Evolutionary conservation across 805 yeast species (phyloP).

Genomic region (Torulaspora delbrueckii): DNA sequence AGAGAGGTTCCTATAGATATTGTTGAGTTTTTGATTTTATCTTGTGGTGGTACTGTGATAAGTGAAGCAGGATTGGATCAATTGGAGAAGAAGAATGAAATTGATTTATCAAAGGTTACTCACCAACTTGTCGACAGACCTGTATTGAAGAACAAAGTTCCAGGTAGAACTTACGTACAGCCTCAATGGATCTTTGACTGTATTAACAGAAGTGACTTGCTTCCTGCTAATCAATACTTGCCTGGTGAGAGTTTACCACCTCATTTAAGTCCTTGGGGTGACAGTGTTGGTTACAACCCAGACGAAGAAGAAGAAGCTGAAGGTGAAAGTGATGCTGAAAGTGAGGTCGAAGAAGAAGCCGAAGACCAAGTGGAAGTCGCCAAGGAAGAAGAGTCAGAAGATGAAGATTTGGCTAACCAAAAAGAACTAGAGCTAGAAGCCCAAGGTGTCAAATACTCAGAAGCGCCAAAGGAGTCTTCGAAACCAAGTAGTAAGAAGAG

Average conservation of each 20-base stretch:
- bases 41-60: conserved; percentile 80
- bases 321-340: conserved; percentile 43
- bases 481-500: conserved; percentile 36
- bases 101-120: conserved; percentile 67
- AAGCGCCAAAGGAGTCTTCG: conserved; percentile 40
- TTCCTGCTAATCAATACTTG: conserved; percentile 76
- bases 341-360: conserved; percentile 48
- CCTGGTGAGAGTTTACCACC: conserved; percentile 97
- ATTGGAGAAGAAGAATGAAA: conserved; percentile 40
- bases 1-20: conserved; percentile 94
- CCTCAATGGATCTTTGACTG: conserved; percentile 98
- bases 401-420: conserved; percentile 57
- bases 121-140: conserved; percentile 97
- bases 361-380: conserved; percentile 42
- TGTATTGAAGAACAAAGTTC: conserved; percentile 63
- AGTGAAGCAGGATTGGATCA: conserved; percentile 88
- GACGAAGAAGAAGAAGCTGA: conserved; percentile 47
- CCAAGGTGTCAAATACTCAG: conserved; percentile 75
- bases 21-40: conserved; percentile 77
- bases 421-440: conserved; percentile 89
- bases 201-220: conserved; percentile 67
- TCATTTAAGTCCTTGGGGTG: conserved; percentile 99
- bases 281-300: conserved; percentile 86
- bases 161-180: conserved; percentile 90
- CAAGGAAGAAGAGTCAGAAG: conserved; percentile 47